Evolutionary conservation across 345 rosid genomes (phyloP), one percentile per base, ranked within the genome.

Genomic region (Camelina laxa): DNA sequence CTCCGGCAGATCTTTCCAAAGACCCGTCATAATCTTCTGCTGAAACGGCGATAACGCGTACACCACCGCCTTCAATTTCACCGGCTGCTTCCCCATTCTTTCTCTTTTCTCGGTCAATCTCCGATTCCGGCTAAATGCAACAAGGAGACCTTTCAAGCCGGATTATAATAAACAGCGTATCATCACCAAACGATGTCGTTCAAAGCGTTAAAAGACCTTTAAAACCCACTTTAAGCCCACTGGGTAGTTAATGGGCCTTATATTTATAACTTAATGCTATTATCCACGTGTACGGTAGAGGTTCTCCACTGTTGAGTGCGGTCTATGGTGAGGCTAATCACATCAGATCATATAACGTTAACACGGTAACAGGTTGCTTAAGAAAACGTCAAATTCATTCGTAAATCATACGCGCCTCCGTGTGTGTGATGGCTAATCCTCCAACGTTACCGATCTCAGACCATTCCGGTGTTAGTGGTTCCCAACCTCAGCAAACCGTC

Each of bases 21-120:
- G 86, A 16, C 96, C 93, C 0, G 79, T 9, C 95, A 89, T 88
- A 9, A 83, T 70, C 86, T 88, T 89, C 81, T 91, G 93, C 65
- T 91, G 97, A 75, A 86, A 91, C 38, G 93, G 97, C 14, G 96
- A 89, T 42, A 89, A 80, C 5, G 91, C 85, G 81, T 88, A 89
- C 4, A 89, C 85, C 80, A 91, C 93, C 50, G 96, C 97, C 87
- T 85, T 89, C 93, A 87, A 77, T 80, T 79, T 85, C 83, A 91
- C 91, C 65, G 86, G 92, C 45, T 83, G 88, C 84, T 88, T 87
- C 67, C 89, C 96, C 93, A 88, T 91, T 19, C 2, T 69, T 69
- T 5, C 11, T 22, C 42, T 39, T 39, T 39, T 39, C 42, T 33
- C 38, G 4, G 31, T 15, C 22, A 50, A 27, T 59, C 45, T 48